Evolutionary conservation across 108 stramenopile genomes (phyloP), one percentile per base, ranked within the genome.

Genomic region (Pinguiococcus pyrenoidosus): DNA sequence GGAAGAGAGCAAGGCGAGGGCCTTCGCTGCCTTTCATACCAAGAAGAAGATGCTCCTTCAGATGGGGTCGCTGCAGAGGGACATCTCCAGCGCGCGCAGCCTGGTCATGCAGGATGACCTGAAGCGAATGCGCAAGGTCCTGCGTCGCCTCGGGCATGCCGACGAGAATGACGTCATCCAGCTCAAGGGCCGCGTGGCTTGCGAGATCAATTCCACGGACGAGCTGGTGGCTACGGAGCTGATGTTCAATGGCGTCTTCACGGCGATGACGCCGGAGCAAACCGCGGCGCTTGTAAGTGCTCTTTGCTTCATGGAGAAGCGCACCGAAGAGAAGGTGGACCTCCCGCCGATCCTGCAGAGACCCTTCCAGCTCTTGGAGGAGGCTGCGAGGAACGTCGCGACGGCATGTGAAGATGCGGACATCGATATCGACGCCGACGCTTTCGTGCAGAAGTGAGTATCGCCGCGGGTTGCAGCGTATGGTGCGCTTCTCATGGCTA

Each of bases 141-240:
- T 99, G 49, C 83, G 80, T 22, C 70, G 84, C 25, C 77, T 99
- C 20, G 94, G 91, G 12, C 87, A 94, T 60, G 87, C 90, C 5
- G 83, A 91, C 64, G 66, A 71, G 27, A 74, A 85, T 10, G 89
- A 81, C 4, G 88, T 96, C 35, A 86, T 99, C 47, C 84, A 89
- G 58, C 82, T 90, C 14, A 99, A 99, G 62, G 97, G 97, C 17
- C 65, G 92, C 29, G 85, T 89, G n/a, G 94, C 92, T 4, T 95
- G 92, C 50, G 98, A 96, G 68, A 74, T 99, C 56, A 93, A 92
- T 57, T 91, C 93, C 3, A 85, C 85, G 17, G 78, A 96, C 54
- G 98, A 96, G 66, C 76, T 99, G 24, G 83, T 99, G 14, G 80
- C 91, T 13, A 88, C 88, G 1, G 94, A 96, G 64, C 55, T 99